phyloP scores from a whole-genome alignment of 768 basidiomycete species.

The Lyophyllum shimeji region DNA sequence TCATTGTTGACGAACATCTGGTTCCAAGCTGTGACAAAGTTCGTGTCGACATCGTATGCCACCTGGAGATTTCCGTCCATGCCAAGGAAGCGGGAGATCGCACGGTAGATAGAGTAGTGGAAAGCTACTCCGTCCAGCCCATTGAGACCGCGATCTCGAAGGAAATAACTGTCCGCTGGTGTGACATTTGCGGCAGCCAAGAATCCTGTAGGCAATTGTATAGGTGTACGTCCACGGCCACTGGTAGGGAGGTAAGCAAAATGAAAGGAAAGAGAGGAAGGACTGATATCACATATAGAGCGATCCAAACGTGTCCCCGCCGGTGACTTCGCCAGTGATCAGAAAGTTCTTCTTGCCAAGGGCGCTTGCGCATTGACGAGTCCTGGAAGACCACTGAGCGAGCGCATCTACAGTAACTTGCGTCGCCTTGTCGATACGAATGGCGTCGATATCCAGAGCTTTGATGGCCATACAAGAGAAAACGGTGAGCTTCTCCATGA shows the following conservation, averaged over 20 bases:
- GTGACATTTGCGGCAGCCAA: constrained; percentile 68
- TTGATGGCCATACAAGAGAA: constrained; percentile 88
- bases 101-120: constrained; percentile 93
- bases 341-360: constrained; percentile 86
- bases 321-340: constrained; percentile 92
- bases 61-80: constrained; percentile 96
- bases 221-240: constrained; percentile 86
- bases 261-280: not conserved
- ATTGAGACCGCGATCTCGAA: constrained; percentile 61
- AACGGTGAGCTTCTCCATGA: constrained; percentile 72
- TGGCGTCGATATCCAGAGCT: constrained; percentile 88
- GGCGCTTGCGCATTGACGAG: constrained; percentile 68
- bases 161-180: constrained; percentile 64
- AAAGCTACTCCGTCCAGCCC: constrained; percentile 83
- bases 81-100: constrained; percentile 83
- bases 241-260: constrained; percentile 21
- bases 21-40: constrained; percentile 91
- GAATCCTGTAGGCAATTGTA: constrained; percentile 67
- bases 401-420: constrained; percentile 86
- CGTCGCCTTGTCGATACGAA: constrained; percentile 94
- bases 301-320: constrained; percentile 87
- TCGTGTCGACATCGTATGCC: constrained; percentile 79
- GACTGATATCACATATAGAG: constrained; percentile 68
- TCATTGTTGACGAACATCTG: constrained; percentile 89
- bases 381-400: constrained; percentile 70